Evolutionary conservation across 768 basidiomycete genomes (phyloP).

Genomic region (Trametes villosa): DNA sequence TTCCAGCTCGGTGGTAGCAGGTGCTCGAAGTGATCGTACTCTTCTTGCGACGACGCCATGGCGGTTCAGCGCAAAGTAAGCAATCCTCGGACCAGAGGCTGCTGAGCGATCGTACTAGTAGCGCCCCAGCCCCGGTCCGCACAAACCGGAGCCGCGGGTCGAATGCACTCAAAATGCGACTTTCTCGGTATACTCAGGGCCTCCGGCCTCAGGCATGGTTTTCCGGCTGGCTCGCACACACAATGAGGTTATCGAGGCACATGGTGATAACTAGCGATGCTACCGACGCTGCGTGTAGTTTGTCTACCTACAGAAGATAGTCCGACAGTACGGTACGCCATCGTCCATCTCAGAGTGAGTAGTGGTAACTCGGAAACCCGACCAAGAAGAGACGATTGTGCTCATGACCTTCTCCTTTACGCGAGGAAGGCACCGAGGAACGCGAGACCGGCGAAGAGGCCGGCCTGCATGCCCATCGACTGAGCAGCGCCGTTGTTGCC

Average conservation of each 20-base stretch:
- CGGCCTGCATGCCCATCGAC: slow-evolving; percentile 34
- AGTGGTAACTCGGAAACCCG: neutral
- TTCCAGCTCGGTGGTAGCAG: slow-evolving; percentile 96
- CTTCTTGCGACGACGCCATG: slow-evolving; percentile 12
- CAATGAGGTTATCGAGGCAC: neutral
- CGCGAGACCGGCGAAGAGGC: slow-evolving; percentile 41
- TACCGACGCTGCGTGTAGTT: slow-evolving; percentile 3
- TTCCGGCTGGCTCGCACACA: neutral
- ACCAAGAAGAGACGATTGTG: neutral
- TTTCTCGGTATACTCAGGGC: neutral
- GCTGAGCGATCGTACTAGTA: neutral
- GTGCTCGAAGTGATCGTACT: slow-evolving; percentile 48
- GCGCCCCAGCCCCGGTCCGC: neutral
- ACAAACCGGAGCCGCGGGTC: neutral
- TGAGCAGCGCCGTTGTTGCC: slow-evolving; percentile 37
- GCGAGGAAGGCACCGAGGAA: slow-evolving; percentile 42
- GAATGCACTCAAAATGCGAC: neutral
- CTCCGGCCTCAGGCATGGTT: neutral
- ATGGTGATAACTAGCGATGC: slow-evolving; percentile 6
- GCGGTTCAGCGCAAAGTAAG: neutral
- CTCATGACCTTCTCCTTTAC: slow-evolving; percentile 18
- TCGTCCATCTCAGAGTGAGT: neutral
- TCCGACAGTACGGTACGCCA: slow-evolving; percentile 7
- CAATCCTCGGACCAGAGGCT: neutral
- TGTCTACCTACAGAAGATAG: slow-evolving; percentile 1